These are phyloP conservation scores for Zea luxurians DNA, from an alignment of 176 grass and related monocot genomes.

Conservation along the genomic window DNA sequence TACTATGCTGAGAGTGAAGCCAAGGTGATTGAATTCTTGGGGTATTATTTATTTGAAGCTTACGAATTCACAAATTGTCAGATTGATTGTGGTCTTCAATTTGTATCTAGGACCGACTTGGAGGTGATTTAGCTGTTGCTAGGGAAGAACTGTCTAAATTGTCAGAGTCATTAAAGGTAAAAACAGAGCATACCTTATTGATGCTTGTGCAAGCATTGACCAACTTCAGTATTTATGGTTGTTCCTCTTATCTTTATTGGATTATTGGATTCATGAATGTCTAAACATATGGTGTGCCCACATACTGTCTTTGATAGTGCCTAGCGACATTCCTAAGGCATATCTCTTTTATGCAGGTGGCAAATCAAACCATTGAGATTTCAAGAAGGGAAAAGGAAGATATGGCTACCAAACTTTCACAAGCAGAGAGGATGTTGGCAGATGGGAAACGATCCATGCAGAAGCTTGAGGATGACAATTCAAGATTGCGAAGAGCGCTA, in stretches of 20 bases:
- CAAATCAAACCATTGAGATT: conserved; percentile 70
- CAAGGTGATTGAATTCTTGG: conserved; percentile 55
- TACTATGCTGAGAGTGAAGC: conserved; percentile 99
- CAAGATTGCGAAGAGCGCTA: conserved; percentile 76
- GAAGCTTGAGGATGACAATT: conserved; percentile 95
- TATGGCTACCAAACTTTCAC: conserved; percentile 59
- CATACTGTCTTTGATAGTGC: conserved; percentile 11
- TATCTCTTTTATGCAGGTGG: conserved; percentile 49
- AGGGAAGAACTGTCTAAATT: conserved; percentile 78
- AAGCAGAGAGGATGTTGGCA: conserved; percentile 70
- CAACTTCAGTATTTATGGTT: background rate
- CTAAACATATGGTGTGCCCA: background rate
- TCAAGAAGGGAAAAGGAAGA: conserved; percentile 76
- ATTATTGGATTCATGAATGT: conserved; percentile 15
- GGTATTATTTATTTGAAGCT: conserved; percentile 13
- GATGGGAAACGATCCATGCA: conserved; percentile 83
- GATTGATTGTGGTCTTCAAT: conserved; percentile 29
- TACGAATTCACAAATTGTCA: conserved; percentile 1
- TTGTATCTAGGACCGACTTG: conserved; percentile 71
- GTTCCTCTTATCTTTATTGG: conserved; percentile 28
- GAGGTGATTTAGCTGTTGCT: conserved; percentile 79
- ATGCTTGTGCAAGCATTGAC: conserved; percentile 26
- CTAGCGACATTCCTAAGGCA: conserved; percentile 10
- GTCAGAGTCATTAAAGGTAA: conserved; percentile 80
- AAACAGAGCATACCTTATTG: conserved; percentile 20